Conservation (phyloP, 352 stramenopile genomes). For the Phytophthora crassamura region DNA sequence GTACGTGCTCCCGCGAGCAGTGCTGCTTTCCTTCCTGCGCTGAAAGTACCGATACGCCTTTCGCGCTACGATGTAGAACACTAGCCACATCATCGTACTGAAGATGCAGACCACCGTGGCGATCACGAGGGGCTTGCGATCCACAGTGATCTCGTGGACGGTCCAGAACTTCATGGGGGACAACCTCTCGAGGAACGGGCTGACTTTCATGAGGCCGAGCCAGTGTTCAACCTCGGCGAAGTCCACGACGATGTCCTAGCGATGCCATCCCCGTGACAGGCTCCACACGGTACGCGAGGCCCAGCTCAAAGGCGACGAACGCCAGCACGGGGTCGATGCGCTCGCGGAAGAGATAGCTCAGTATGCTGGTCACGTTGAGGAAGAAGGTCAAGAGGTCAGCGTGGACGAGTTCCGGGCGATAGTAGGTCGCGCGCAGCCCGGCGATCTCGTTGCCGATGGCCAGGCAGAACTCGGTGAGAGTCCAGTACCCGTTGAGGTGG, state of each 20-base stretch:
- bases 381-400: constrained; percentile 45
- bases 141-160: constrained; percentile 17
- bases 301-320: constrained; percentile 28
- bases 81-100: constrained; percentile 20
- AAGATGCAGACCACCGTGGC: constrained; percentile 34
- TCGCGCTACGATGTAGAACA: constrained; percentile 31
- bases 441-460: constrained; percentile 19
- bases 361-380: constrained; percentile 23
- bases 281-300: constrained; percentile 25
- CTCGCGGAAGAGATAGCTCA: constrained; percentile 37
- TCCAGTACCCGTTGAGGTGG: constrained; percentile 51
- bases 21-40: background rate
- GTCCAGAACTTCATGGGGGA: constrained; percentile 35
- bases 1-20: background rate
- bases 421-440: constrained; percentile 11
- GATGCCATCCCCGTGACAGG: constrained; percentile 13
- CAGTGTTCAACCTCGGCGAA: constrained; percentile 26
- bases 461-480: constrained; percentile 43
- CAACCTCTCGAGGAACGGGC: constrained; percentile 13
- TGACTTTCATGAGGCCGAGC: constrained; percentile 21
- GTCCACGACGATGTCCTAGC: constrained; percentile 24
- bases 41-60: constrained; percentile 32
- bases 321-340: constrained; percentile 40
- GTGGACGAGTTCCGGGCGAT: constrained; percentile 24
- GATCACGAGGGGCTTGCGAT: constrained; percentile 17